These are phyloP conservation scores for Cicer yamashitae DNA, from an alignment of 306 rosid genomes.

Conservation along the genomic window DNA sequence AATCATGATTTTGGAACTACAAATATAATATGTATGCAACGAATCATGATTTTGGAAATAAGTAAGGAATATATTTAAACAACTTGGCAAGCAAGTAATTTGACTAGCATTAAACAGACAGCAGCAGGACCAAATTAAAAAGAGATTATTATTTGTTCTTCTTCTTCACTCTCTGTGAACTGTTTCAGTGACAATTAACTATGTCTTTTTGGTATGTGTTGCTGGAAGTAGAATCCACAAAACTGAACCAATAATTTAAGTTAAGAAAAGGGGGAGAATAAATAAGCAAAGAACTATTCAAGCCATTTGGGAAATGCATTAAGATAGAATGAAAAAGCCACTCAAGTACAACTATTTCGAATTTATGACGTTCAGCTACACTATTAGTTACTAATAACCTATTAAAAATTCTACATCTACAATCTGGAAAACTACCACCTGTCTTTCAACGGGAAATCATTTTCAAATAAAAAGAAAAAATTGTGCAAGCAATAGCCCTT, in stretches of 20 bases:
- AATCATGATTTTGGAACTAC: neutral
- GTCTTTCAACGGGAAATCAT: neutral
- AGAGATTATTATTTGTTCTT: neutral
- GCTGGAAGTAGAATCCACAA: neutral
- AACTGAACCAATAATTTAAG: neutral
- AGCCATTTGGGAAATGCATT: neutral
- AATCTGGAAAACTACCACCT: neutral
- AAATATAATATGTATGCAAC: neutral
- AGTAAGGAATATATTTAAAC: neutral
- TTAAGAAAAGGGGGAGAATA: neutral
- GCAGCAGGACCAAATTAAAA: neutral
- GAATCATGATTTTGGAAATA: neutral
- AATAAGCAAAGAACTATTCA: neutral
- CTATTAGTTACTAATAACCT: neutral
- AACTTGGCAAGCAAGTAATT: neutral
- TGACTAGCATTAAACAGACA: constrained; percentile 1
- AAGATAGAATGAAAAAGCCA: neutral
- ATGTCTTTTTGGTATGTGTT: neutral
- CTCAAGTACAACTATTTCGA: neutral
- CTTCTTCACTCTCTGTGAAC: neutral
- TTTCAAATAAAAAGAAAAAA: neutral
- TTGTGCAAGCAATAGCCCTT: too few species aligned
- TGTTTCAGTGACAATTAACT: neutral
- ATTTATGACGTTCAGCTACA: neutral
- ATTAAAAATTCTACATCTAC: neutral